Evolutionary conservation across 805 yeast species (phyloP).

Genomic region (Candida patagonica): DNA sequence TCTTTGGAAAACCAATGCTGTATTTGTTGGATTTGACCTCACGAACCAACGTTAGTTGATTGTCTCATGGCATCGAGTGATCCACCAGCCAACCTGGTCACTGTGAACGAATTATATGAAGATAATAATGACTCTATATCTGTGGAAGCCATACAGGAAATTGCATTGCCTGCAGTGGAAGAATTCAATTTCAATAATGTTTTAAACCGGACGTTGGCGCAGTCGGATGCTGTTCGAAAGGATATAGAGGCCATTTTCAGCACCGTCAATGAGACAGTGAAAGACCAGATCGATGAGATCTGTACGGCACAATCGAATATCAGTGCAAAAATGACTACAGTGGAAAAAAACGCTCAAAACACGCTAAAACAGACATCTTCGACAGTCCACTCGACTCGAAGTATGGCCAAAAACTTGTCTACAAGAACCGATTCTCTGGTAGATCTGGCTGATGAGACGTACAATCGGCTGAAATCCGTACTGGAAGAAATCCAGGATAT

Average conservation of each 20-base stretch:
- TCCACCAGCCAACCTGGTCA: constrained; percentile 1
- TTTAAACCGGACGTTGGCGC: not conserved
- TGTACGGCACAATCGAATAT: constrained; percentile 9
- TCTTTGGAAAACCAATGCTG: too few species aligned
- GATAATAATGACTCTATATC: not conserved
- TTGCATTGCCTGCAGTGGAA: not conserved
- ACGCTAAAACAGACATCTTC: constrained; percentile 8
- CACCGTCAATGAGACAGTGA: constrained; percentile 1
- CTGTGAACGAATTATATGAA: constrained; percentile 1
- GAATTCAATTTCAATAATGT: not conserved
- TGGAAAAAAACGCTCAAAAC: constrained; percentile 11
- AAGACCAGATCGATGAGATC: constrained; percentile 7
- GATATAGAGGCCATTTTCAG: constrained; percentile 7
- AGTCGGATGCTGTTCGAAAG: not conserved
- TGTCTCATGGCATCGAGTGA: too few species aligned
- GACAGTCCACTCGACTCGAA: constrained; percentile 2
- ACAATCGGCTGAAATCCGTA: constrained; percentile 7
- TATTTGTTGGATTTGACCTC: too few species aligned
- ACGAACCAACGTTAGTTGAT: too few species aligned
- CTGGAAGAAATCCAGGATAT: constrained; percentile 15
- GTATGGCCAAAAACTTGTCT: not conserved
- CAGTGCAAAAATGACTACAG: constrained; percentile 9
- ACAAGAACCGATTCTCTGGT: not conserved
- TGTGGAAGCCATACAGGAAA: not conserved
- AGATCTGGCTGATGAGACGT: not conserved